These are phyloP conservation scores for Epichloe typhina DNA, from an alignment of 2,329 filamentous ascomycete genomes.

Conservation along the genomic window DNA sequence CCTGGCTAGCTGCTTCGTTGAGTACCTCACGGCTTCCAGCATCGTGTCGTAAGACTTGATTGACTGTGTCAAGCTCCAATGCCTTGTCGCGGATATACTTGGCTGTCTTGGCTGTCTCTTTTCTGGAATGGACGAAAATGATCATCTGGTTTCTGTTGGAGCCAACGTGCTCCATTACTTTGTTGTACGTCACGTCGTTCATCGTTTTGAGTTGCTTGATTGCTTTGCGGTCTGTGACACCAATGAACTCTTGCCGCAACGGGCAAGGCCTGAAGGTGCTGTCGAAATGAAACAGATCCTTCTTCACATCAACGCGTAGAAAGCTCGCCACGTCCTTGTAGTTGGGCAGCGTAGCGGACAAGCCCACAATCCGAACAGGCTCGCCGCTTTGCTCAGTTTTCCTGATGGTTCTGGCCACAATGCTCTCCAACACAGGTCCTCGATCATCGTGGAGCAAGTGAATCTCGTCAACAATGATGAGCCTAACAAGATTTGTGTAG, in stretches of 20 bases:
- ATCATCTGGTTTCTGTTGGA: conserved; percentile 93
- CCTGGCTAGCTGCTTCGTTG: conserved; percentile 68
- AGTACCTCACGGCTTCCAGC: conserved; percentile 83
- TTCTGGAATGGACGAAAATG: conserved; percentile 95
- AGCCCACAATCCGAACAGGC: conserved; percentile 76
- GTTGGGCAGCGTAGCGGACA: conserved; percentile 92
- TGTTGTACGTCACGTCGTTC: conserved; percentile 98
- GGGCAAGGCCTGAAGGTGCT: conserved; percentile 88
- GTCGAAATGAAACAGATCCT: conserved; percentile 92
- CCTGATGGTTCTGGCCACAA: conserved; percentile 86
- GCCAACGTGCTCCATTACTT: conserved; percentile 92
- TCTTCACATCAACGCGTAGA: conserved; percentile 72
- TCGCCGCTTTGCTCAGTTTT: conserved; percentile 90
- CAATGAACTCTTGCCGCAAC: conserved; percentile 91
- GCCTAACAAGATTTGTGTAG: conserved; percentile 91
- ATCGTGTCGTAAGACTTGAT: conserved; percentile 86
- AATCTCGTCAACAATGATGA: conserved; percentile 96
- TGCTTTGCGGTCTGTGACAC: conserved; percentile 92
- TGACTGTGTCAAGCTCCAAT: conserved; percentile 92
- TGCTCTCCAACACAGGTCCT: conserved; percentile 91
- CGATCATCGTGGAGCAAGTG: conserved; percentile 95
- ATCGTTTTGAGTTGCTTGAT: conserved; percentile 99
- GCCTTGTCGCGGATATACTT: conserved; percentile 95
- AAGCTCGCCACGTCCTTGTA: conserved; percentile 95
- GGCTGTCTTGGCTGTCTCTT: conserved; percentile 95